Evolutionary conservation across 768 basidiomycete species (phyloP).

Genomic region (Tricholoma sp.): DNA sequence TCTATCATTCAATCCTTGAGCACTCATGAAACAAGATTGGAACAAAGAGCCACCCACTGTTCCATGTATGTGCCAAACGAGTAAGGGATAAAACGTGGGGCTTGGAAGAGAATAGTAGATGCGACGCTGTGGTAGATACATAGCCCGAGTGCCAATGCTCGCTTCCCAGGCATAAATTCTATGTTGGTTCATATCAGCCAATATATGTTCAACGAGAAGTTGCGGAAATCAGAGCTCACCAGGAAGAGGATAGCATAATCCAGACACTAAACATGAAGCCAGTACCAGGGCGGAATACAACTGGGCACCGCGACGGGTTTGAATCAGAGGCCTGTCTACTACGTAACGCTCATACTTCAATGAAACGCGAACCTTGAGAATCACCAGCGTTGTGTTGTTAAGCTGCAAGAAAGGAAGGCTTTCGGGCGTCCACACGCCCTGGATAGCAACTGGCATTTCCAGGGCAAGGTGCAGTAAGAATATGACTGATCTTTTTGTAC

Average conservation of each 20-base stretch:
- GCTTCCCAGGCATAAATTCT: conserved; percentile 85
- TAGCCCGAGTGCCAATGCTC: conserved; percentile 72
- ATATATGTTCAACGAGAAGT: neutral
- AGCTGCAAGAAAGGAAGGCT: conserved; percentile 71
- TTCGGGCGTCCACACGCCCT: conserved; percentile 62
- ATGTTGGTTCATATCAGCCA: neutral
- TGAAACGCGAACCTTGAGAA: conserved; percentile 67
- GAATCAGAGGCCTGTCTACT: neutral
- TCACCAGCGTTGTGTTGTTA: conserved; percentile 74
- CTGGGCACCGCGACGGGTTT: conserved; percentile 29
- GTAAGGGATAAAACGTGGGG: conserved; percentile 76
- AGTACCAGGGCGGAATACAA: conserved; percentile 62
- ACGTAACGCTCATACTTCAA: neutral
- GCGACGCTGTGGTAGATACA: conserved; percentile 70
- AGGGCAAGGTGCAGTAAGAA: conserved; percentile 79
- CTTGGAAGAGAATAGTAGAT: conserved; percentile 70
- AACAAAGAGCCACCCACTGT: conserved; percentile 38
- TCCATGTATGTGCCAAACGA: conserved; percentile 60
- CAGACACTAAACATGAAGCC: conserved; percentile 52
- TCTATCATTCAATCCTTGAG: conserved; percentile 28
- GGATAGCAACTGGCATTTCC: conserved; percentile 72
- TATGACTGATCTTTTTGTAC: conserved; percentile 44
- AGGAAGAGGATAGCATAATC: conserved; percentile 68
- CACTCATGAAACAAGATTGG: neutral
- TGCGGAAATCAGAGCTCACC: conserved; percentile 39